Evolutionary conservation across 163 green algal genomes (phyloP).

Genomic region (Coccomyxa subellipsoidea): DNA sequence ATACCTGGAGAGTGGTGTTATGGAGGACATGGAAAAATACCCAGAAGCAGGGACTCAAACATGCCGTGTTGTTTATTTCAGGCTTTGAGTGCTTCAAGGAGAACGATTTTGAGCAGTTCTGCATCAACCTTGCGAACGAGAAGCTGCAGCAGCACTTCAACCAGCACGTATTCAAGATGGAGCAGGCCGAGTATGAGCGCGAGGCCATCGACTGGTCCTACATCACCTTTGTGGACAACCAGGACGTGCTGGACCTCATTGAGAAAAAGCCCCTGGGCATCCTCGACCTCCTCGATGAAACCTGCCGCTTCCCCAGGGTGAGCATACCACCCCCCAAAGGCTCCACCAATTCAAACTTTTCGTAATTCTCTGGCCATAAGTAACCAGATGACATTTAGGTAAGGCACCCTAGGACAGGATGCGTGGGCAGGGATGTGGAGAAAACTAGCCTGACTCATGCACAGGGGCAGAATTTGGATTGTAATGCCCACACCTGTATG

Average conservation of each 20-base stretch:
- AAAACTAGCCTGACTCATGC: too few relatives aligned
- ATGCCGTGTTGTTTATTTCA: not conserved
- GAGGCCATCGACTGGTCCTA: constrained; percentile 98
- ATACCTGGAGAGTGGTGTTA: too few relatives aligned
- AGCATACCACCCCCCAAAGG: not conserved
- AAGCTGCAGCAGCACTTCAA: constrained; percentile 99
- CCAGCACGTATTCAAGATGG: constrained; percentile 99
- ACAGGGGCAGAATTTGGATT: too few relatives aligned
- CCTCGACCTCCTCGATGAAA: constrained; percentile 92
- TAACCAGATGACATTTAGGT: too few relatives aligned
- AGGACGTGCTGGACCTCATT: constrained; percentile 97
- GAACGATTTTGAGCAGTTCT: constrained; percentile 96
- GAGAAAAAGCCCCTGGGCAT: constrained; percentile 85
- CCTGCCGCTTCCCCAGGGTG: constrained; percentile 73
- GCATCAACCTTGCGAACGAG: constrained; percentile 99
- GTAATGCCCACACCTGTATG: too few relatives aligned
- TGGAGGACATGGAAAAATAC: not conserved
- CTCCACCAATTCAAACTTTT: too few relatives aligned
- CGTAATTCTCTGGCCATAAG: too few relatives aligned
- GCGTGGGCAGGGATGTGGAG: too few relatives aligned
- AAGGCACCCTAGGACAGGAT: too few relatives aligned
- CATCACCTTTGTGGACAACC: constrained; percentile 98
- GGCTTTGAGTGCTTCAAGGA: constrained; percentile 93
- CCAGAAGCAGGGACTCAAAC: not conserved
- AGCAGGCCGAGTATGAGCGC: constrained; percentile 97